These are phyloP conservation scores for Carpinus fangiana DNA, from an alignment of 306 rosid genomes.

Conservation along the genomic window DNA sequence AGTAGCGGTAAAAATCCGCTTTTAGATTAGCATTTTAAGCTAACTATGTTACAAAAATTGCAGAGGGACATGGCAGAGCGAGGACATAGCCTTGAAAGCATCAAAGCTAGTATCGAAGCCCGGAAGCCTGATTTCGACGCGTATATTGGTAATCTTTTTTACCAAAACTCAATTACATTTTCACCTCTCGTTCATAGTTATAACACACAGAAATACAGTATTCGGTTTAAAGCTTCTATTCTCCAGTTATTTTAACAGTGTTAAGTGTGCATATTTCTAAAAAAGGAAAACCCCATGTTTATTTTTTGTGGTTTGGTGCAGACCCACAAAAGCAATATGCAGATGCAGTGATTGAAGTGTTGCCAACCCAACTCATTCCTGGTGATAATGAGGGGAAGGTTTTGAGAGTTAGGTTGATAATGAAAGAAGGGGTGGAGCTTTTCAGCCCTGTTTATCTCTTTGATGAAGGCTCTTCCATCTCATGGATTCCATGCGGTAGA, in stretches of 20 bases:
- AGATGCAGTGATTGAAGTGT: slow-evolving; percentile 96
- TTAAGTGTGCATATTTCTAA: background rate
- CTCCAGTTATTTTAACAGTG: no score
- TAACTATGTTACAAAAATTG: slow-evolving; percentile 24
- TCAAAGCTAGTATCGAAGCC: slow-evolving; percentile 98
- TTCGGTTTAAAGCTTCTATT: no score
- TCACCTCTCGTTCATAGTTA: no score
- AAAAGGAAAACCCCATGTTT: background rate
- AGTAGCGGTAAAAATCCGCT: no score
- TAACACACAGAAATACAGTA: no score
- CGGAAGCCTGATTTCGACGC: slow-evolving; percentile 98
- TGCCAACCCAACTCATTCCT: slow-evolving; percentile 86
- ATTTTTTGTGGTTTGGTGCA: slow-evolving; percentile 23
- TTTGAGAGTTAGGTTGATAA: slow-evolving; percentile 84
- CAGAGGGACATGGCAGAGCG: slow-evolving; percentile 99
- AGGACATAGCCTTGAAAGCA: slow-evolving; percentile 99
- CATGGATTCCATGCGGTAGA: slow-evolving; percentile 99
- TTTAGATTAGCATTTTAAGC: background rate
- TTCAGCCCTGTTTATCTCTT: slow-evolving; percentile 94
- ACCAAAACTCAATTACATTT: no score
- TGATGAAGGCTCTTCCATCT: slow-evolving; percentile 91
- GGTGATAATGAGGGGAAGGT: slow-evolving; percentile 93
- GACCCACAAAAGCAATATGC: slow-evolving; percentile 98
- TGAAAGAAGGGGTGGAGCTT: slow-evolving; percentile 81
- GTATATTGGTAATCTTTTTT: slow-evolving; percentile 58